These are phyloP conservation scores for Mollisiaceae sp. DNA, from an alignment of 2,329 filamentous ascomycete species.

Conservation along the genomic window DNA sequence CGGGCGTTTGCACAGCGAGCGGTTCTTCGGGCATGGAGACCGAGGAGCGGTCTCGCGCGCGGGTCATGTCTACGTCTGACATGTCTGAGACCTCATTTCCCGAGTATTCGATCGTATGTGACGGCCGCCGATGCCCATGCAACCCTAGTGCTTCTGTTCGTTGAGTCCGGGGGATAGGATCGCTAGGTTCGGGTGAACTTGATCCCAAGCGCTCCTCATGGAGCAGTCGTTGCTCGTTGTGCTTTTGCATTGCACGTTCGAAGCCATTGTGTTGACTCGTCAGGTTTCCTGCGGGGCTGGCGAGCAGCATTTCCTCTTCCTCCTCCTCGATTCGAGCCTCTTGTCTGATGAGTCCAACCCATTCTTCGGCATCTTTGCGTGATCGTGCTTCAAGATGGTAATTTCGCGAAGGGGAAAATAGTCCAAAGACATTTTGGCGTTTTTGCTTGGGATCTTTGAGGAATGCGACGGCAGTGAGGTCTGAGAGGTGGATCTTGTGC, in stretches of 20 bases:
- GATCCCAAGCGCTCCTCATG: slow-evolving; percentile 43
- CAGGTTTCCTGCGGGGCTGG: slow-evolving; percentile 61
- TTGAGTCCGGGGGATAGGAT: slow-evolving; percentile 37
- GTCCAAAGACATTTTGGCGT: slow-evolving; percentile 84
- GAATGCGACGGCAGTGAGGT: slow-evolving; percentile 87
- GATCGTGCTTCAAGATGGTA: slow-evolving; percentile 84
- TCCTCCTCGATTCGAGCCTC: slow-evolving; percentile 87
- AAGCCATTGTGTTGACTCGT: slow-evolving; percentile 37
- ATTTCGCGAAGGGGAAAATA: slow-evolving; percentile 90
- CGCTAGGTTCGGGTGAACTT: slow-evolving; percentile 66
- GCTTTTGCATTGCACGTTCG: slow-evolving; percentile 36
- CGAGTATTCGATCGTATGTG: slow-evolving; percentile 68
- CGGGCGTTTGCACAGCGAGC: slow-evolving; percentile 41
- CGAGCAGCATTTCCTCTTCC: slow-evolving; percentile 80
- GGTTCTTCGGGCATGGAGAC: slow-evolving; percentile 41
- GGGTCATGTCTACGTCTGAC: slow-evolving; percentile 68
- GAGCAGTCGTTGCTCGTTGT: slow-evolving; percentile 34
- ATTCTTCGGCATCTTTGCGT: slow-evolving; percentile 78
- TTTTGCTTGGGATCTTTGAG: slow-evolving; percentile 90
- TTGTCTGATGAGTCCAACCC: slow-evolving; percentile 80
- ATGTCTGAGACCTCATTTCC: slow-evolving; percentile 81
- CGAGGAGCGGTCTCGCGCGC: slow-evolving; percentile 40
- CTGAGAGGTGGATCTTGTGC: slow-evolving; percentile 84
- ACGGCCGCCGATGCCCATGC: slow-evolving; percentile 53
- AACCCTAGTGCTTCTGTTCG: slow-evolving; percentile 35